phyloP scores from a whole-genome alignment of 2,329 filamentous ascomycete species.

The Dothiorella sarmentorum region DNA sequence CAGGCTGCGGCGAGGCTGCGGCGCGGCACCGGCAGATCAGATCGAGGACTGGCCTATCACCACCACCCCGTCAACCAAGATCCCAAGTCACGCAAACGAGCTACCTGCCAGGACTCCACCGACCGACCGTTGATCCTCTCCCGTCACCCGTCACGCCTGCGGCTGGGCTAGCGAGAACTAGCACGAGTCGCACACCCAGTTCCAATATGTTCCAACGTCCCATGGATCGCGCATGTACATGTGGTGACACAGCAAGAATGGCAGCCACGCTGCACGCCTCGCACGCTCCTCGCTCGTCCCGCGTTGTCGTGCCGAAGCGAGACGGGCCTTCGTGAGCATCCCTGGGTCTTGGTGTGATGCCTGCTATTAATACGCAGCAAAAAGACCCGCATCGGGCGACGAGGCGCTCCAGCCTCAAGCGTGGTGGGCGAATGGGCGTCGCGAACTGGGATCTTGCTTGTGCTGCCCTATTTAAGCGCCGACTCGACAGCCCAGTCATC shows the following conservation, averaged over 20 bases:
- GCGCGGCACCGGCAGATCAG: slow-evolving; percentile 1
- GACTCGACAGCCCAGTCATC: slow-evolving; percentile 24
- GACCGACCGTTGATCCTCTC: slow-evolving; percentile 8
- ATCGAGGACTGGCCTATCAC: slow-evolving; percentile 1
- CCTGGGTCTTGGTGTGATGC: slow-evolving; percentile 10
- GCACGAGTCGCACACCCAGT: slow-evolving; percentile 10
- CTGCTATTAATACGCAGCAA: slow-evolving; percentile 34
- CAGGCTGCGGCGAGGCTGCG: neutral
- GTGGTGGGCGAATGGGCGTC: slow-evolving; percentile 26
- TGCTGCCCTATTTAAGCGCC: slow-evolving; percentile 35
- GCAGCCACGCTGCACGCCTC: slow-evolving; percentile 25
- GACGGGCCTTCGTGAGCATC: slow-evolving; percentile 20
- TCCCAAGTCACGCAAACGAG: slow-evolving; percentile 8
- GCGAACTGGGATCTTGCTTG: slow-evolving; percentile 24
- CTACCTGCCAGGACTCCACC: neutral
- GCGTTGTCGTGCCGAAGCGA: slow-evolving; percentile 29
- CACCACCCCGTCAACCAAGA: slow-evolving; percentile 3
- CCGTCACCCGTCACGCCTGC: neutral
- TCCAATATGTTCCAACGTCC: slow-evolving; percentile 5
- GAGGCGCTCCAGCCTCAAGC: slow-evolving; percentile 26
- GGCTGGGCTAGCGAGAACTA: neutral
- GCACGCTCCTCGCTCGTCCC: slow-evolving; percentile 17
- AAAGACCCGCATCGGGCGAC: slow-evolving; percentile 23
- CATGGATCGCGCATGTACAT: slow-evolving; percentile 11
- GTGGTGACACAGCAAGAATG: slow-evolving; percentile 15